Conservation (phyloP, 257 asterid genomes). For the Rehmannia glutinosa region DNA sequence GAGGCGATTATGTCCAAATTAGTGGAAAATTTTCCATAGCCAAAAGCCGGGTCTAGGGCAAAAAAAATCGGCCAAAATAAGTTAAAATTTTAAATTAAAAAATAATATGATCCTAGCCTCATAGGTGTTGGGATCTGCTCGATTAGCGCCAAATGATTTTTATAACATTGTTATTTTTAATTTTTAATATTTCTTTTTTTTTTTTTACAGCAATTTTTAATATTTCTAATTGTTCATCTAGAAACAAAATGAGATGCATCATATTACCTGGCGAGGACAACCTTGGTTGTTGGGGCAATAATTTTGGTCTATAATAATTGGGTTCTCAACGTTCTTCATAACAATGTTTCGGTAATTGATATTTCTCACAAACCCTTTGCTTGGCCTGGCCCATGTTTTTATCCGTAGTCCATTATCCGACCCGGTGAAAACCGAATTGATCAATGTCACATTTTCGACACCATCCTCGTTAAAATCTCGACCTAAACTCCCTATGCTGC, state of each 20-base stretch:
- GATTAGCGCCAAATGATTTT: too few species aligned
- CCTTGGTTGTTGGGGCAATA: constrained; percentile 52
- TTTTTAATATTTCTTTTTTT: too few species aligned
- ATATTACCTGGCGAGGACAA: constrained; percentile 56
- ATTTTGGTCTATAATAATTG: constrained; percentile 65
- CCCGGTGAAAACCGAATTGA: constrained; percentile 49
- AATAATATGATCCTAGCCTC: too few species aligned
- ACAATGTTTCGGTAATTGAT: constrained; percentile 37
- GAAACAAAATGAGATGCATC: neutral
- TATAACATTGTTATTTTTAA: too few species aligned
- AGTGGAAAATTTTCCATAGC: too few species aligned
- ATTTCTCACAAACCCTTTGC: constrained; percentile 50
- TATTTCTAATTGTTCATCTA: too few species aligned
- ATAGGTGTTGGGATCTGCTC: too few species aligned
- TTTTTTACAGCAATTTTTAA: too few species aligned
- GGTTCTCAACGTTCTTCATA: constrained; percentile 56
- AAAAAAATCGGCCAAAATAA: too few species aligned
- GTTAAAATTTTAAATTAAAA: too few species aligned
- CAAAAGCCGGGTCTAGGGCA: too few species aligned
- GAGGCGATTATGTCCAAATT: too few species aligned
- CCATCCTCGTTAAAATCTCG: constrained; percentile 46
- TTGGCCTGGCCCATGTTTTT: constrained; percentile 67
- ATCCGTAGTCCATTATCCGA: constrained; percentile 59
- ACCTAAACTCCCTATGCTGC: constrained; percentile 63
- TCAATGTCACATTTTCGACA: constrained; percentile 53